Evolutionary conservation across 179 eudicot genomes (phyloP), one percentile per base, ranked within the genome.

Genomic region (Gypsophila paniculata): DNA sequence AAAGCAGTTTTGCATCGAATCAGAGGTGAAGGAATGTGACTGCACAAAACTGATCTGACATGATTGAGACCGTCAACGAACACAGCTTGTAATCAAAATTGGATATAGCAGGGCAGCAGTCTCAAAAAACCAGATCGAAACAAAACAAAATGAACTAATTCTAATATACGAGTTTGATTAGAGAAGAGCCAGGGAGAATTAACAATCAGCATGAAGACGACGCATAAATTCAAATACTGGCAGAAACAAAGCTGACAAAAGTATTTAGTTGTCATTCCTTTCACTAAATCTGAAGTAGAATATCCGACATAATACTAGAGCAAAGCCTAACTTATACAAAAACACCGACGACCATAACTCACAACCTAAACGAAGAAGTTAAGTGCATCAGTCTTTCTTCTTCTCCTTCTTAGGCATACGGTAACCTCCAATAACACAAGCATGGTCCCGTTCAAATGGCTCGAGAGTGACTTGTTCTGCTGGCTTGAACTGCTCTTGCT

Each of bases 391-490:
- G 9, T 63, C 68, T 38, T 63, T n/a, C 69, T 65, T 65, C 69
- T 65, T 65, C 54, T 65, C 69, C 69, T 65, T 65, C 69, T 65
- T 65, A 2, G 69, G 69, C 69, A 65, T 65, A 46, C 69, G 69
- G 69, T 65, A 90, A 82, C 78, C 89, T 90, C 51, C 89, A 13
- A 88, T 89, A n/a, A 90, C 96, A 78, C 93, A 88, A 72, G 93
- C 93, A 71, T 90, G 96, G 83, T 90, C 93, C 25, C 93, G 83
- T 72, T 90, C 93, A 59, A 86, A 90, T 3, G 93, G 96, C 67
- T 90, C 96, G 5, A 90, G 87, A 21, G 96, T 90, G 18, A 88
- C 93, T 81, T 90, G 93, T 75, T 90, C 93, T 36, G 76, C 79
- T 17, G 93, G 88, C 82, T 87, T 90, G 79, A 61, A 61, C 42